Conservation (phyloP, 805 yeast species). For the Yueomyces sp. region DNA sequence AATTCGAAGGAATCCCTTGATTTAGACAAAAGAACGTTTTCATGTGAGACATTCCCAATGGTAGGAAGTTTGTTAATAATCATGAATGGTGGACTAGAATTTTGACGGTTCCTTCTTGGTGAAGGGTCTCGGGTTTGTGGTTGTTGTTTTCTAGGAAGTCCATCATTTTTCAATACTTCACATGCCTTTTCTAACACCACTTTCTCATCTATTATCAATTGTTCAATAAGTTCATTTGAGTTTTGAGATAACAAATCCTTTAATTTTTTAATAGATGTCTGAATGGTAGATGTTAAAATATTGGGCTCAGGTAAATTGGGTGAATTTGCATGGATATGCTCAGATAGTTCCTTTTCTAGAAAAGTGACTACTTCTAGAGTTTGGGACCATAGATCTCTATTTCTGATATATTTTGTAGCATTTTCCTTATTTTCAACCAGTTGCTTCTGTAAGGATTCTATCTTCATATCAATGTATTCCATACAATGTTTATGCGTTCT, state of each 20-base stretch:
- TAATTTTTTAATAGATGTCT: conserved; percentile 2
- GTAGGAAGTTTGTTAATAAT: neutral
- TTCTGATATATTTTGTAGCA: conserved; percentile 5
- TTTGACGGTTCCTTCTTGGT: neutral
- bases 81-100: conserved; percentile 6
- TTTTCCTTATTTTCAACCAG: conserved; percentile 14
- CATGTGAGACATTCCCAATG: neutral
- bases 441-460: conserved; percentile 11
- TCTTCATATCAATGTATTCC: conserved; percentile 16
- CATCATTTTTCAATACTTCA: conserved; percentile 5
- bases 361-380: conserved; percentile 7
- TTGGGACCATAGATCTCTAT: conserved; percentile 14
- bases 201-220: conserved; percentile 9
- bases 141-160: neutral
- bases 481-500: conserved; percentile 6
- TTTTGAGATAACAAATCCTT: neutral
- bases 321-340: too few species aligned
- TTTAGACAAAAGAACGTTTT: neutral
- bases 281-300: conserved; percentile 1
- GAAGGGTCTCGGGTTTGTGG: too few species aligned
- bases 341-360: conserved; percentile 11
- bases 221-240: conserved; percentile 2
- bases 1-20: neutral
- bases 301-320: too few species aligned
- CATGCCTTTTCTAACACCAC: conserved; percentile 12